Base-by-base conservation (phyloP, 2,329 filamentous ascomycete genomes). In the Penicillium sp. region DNA sequence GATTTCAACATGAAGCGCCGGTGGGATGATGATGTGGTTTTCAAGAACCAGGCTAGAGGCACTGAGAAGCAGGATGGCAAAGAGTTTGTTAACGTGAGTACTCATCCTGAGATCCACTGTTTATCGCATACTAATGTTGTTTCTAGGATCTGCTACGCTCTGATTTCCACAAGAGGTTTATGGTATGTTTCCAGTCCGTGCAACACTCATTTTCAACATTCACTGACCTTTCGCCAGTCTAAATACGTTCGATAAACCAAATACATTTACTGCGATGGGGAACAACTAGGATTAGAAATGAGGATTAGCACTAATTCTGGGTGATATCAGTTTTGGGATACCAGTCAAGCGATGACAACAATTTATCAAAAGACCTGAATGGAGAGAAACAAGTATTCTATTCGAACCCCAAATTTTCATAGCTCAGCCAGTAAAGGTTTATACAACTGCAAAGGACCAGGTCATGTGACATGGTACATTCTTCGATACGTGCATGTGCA, bases 1-100 rank as follows among this genome's bases (percentile, higher is more conserved):
- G 92, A 96, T 66, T 98, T 96, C 73, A 92, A 88, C 57, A 88
- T 97, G 70, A 97, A 96, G 63, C 68, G 72, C 13, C 79, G 93
- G 66, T 99, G 95, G 95, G 95, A 99, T 67, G 95, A 99, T 68
- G 95, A 99, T 73, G 95, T 99, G 13, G 93, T 99, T 3, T 99
- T 99, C 79, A 98, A 96, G 81, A 99, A 99, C 75, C 95, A 99
- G 78, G 95, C 93, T 33, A 85, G 95, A 57, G 95, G 93, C 9
- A 96, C 93, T 0, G 93, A 98, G 71, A 91, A 97, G 61, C 93
- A 89, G 80, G 87, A 89, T 61, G 92, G 89, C 80, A 96, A 93
- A 80, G 93, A 96, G 76, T 99, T 99, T 78, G 93, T 99, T 75
- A 99, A 99, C 72, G 92, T 91, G 74, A 79, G 87, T 48, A 21